Evolutionary conservation across 208 protist genomes (phyloP), one percentile per base, ranked within the genome.

Genomic region (Leishmania lainsoni): DNA sequence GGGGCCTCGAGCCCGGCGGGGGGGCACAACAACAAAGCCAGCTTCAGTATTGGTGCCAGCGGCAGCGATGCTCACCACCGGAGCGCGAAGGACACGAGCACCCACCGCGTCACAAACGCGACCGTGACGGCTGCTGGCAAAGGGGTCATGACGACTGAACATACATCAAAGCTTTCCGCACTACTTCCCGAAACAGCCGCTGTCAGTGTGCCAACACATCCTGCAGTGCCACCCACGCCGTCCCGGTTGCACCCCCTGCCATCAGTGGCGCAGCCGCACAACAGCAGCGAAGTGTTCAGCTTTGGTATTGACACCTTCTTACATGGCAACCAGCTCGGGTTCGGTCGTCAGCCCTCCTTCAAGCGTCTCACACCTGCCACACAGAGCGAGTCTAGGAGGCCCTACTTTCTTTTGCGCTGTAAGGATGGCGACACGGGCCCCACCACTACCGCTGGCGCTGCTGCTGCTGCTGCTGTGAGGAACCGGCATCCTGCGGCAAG

Each of bases 221-320:
- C 52, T n/a, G 29, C 26, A n/a, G 10, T 26, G 22, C 35, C 32
- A 49, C 32, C 32, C 3, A 39, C 54, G 54, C 73, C 73, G 17
- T 54, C 52, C 35, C 52, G 16, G 56, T 61, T 59, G 73, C 73
- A 65, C 35, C 32, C 51, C 16, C 17, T 68, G 6, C 32, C 52
- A n/a, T 26, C 48, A 5, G 22, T 42, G 5, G 16, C 35, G 17
- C 10, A 63, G 20, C 51, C 6, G 2, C 52, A 35, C 29, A 56
- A 66, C 22, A 56, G 66, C 32, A 63, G 73, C 56, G 81, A 83
- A 51, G 81, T 79, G 29, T 92, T 92, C 68, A 81, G 76, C 39
- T 95, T 92, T 83, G 92, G 92, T 71, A 90, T 95, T 75, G 90
- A 95, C 65, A 87, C 92, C 20, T 86, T 90, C 75, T 79, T 95